Evolutionary conservation across 208 protist species (phyloP).

Genomic region (Porcisia hertigi): DNA sequence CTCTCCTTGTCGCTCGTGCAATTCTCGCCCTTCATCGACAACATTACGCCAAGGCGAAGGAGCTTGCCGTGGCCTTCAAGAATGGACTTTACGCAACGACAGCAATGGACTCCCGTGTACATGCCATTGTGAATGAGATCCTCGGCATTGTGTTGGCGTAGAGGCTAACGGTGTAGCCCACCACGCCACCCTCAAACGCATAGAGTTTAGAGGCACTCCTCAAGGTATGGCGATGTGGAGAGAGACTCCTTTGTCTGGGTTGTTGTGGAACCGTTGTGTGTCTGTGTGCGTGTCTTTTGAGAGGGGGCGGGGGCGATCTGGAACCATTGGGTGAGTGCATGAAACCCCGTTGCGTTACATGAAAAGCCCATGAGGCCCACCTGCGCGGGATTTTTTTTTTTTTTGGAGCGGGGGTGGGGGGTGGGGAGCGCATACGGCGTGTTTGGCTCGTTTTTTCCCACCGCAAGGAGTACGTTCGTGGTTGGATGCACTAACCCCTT

Average conservation of each 20-base stretch:
- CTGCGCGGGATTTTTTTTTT: no score
- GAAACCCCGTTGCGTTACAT: no score
- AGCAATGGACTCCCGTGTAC: slow-evolving; percentile 49
- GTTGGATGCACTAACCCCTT: slow-evolving; percentile 1
- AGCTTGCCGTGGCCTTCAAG: slow-evolving; percentile 48
- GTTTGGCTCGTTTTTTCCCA: background rate
- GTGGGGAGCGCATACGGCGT: no score
- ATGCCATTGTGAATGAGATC: slow-evolving; percentile 56
- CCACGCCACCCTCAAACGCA: background rate
- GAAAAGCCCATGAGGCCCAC: no score
- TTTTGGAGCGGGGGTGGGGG: no score
- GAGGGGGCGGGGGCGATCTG: background rate
- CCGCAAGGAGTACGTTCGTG: no score
- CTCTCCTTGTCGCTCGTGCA: slow-evolving; percentile 64
- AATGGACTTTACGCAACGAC: slow-evolving; percentile 32
- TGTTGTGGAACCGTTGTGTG: background rate
- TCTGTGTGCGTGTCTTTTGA: background rate
- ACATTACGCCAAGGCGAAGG: slow-evolving; percentile 28
- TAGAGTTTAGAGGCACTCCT: background rate
- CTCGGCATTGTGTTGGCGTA: slow-evolving; percentile 16
- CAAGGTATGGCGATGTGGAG: background rate
- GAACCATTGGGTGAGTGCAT: no score
- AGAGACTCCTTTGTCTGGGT: background rate
- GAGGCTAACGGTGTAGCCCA: background rate
- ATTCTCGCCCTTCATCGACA: slow-evolving; percentile 51